A percentile compares a stretch with the other conserved stretches of the same genome.
phyloP scores from a whole-genome alignment of 1,284 basidiomycete genomes.

The Cryptococcus hybrid region DNA sequence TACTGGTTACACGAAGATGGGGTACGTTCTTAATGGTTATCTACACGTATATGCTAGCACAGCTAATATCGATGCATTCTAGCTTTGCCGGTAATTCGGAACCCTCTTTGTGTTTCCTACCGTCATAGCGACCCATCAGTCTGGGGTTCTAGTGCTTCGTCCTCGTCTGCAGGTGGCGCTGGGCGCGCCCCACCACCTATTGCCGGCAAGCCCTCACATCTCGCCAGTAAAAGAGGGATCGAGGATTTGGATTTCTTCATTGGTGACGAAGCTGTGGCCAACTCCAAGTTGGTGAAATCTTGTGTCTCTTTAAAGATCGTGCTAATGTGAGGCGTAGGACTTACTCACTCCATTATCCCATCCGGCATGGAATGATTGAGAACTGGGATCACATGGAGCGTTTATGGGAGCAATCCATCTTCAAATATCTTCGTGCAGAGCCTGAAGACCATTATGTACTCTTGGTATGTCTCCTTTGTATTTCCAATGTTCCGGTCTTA shows the following conservation, averaged over 20 bases:
- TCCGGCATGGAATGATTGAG: constrained; percentile 97
- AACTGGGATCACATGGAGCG: constrained; percentile 99
- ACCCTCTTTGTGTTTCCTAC: constrained; percentile 95
- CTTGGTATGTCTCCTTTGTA: constrained; percentile 57
- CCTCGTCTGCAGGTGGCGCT: constrained; percentile 42
- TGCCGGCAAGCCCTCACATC: constrained; percentile 78
- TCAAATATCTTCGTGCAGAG: constrained; percentile 98
- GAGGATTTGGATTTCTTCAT: constrained; percentile 99
- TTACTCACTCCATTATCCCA: constrained; percentile 95
- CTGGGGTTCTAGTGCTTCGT: constrained; percentile 55
- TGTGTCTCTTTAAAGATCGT: background rate
- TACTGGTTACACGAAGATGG: constrained; percentile 96
- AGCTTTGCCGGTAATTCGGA: constrained; percentile 99
- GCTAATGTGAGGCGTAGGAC: constrained; percentile 54
- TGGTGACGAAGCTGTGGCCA: constrained; percentile 95
- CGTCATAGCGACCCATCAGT: constrained; percentile 79
- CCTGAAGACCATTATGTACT: constrained; percentile 99
- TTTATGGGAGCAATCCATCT: constrained; percentile 99
- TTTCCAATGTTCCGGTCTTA: no score
- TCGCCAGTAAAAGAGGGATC: constrained; percentile 93
- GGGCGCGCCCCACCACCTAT: constrained; percentile 53
- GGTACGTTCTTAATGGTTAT: constrained; percentile 57
- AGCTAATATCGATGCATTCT: background rate
- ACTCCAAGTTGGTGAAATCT: constrained; percentile 62
- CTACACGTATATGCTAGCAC: constrained; percentile 8